These are phyloP conservation scores for Zygosaccharomyces sapae DNA, from an alignment of 1,139 yeast species.

Conservation along the genomic window DNA sequence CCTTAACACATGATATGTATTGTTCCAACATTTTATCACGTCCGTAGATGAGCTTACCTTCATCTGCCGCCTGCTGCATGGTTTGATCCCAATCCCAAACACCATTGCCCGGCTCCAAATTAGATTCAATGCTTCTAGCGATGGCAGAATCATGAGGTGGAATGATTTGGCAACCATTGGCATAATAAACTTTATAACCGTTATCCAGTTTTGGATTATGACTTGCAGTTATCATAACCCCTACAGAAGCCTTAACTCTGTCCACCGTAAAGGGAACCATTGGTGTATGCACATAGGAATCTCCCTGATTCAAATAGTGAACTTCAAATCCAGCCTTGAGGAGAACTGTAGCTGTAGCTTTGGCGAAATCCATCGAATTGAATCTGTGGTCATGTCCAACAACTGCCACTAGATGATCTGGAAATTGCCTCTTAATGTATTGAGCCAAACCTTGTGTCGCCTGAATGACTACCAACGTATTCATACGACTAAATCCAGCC, in stretches of 20 bases:
- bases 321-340: slow-evolving; percentile 65
- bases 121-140: slow-evolving; percentile 56
- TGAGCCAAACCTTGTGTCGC: slow-evolving; percentile 87
- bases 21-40: slow-evolving; percentile 36
- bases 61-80: slow-evolving; percentile 31
- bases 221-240: slow-evolving; percentile 95
- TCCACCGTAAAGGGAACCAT: slow-evolving; percentile 86
- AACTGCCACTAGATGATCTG: slow-evolving; percentile 51
- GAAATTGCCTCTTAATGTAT: slow-evolving; percentile 44
- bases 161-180: slow-evolving; percentile 91
- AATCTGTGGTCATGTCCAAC: slow-evolving; percentile 90
- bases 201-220: slow-evolving; percentile 93
- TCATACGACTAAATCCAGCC: slow-evolving; percentile 87
- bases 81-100: slow-evolving; percentile 47
- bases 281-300: slow-evolving; percentile 70
- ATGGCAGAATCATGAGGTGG: slow-evolving; percentile 84
- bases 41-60: slow-evolving; percentile 29
- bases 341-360: slow-evolving; percentile 72
- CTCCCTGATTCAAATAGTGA: slow-evolving; percentile 52
- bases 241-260: slow-evolving; percentile 59
- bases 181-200: slow-evolving; percentile 92
- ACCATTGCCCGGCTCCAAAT: slow-evolving; percentile 56
- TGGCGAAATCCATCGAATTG: slow-evolving; percentile 76
- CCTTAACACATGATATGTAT: slow-evolving; percentile 19
- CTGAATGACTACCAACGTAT: slow-evolving; percentile 82